Base-by-base conservation (phyloP, 345 rosid species). In the Geranium brycei region DNA sequence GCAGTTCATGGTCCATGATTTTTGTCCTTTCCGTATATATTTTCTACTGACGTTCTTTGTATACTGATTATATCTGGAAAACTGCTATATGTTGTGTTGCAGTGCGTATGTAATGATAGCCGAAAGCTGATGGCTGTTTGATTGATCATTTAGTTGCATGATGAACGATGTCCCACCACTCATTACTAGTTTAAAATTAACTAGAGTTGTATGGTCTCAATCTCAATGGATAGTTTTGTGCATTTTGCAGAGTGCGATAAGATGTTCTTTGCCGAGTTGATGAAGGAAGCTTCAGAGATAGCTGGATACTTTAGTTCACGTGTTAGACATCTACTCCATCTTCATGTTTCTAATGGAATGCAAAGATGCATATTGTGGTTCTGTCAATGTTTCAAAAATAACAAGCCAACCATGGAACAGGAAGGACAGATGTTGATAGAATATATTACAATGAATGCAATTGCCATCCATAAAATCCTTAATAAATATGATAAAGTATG, bases 401-500 rank as follows among this genome's bases (percentile, higher is more conserved):
- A 86, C 64, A 85, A 72, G 60, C 86, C 79, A 67, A 69, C 75
- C 65, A 72, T 87, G 75, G 40, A 77, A n/a, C 77, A 86, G 64
- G 88, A 89, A 69, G 98, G 97, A 32, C 71, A 75, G 62, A 81
- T 87, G 75, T 67, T 92, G 83, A 90, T 90, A 5, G 84, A 90
- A 31, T 90, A 92, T 64, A 75, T 85, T 19, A 80, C 85, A 0
- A 86, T 90, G 99, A 92, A 90, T 30, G 87, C 97, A 0, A 85
- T 81, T 64, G 99, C 99, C 35, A 89, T 90, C 57, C 82, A 80
- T 61, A 87, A 92, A 79, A 90, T 92, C 68, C 85, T 92, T 53
- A 90, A 92, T 88, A 92, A 92, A 79, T 92, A 92, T 60, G 96
- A 92, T 68, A 90, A 92, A 77, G 98, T 87, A 75, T 59, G 79